A percentile compares a stretch with the other conserved stretches of the same genome.
Conservation (phyloP, 371 early-diverging fungal genomes). For the Mortierella sp. region DNA sequence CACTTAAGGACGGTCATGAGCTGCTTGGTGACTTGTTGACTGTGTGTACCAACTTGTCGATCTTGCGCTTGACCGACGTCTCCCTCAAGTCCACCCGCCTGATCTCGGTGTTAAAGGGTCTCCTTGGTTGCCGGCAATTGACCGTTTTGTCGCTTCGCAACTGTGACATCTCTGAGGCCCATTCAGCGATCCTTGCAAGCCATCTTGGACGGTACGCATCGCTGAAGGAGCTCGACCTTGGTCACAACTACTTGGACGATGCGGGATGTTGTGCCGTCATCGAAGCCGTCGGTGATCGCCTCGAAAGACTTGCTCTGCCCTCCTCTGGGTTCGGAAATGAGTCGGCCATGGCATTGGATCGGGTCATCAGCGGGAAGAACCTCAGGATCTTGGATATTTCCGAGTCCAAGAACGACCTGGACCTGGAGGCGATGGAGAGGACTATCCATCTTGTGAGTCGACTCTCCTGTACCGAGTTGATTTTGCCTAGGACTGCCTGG, state of each 20-base stretch:
- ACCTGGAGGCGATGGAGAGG: constrained; percentile 27
- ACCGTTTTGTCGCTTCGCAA: constrained; percentile 21
- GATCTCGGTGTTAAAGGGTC: constrained; percentile 23
- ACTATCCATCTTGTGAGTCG: constrained; percentile 31
- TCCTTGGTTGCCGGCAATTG: constrained; percentile 16
- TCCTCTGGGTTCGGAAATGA: constrained; percentile 40
- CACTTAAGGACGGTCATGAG: constrained; percentile 41
- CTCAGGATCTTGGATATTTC: constrained; percentile 37
- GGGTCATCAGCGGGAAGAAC: constrained; percentile 17
- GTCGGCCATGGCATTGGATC: constrained; percentile 43
- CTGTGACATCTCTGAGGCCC: constrained; percentile 23
- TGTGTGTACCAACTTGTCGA: constrained; percentile 33
- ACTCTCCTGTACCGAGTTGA: constrained; percentile 28
- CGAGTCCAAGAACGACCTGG: constrained; percentile 19
- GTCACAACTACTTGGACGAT: constrained; percentile 32
- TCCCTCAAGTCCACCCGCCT: constrained; percentile 17
- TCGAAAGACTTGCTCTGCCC: constrained; percentile 31
- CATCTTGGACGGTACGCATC: constrained; percentile 2
- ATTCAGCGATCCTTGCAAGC: constrained; percentile 9
- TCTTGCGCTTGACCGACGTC: constrained; percentile 29
- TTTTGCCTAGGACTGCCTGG: constrained; percentile 23
- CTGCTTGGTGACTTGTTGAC: constrained; percentile 21
- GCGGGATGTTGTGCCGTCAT: constrained; percentile 32
- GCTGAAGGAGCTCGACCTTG: constrained; percentile 40
- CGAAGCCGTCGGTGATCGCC: constrained; percentile 27